These are phyloP conservation scores for Mucor plumbeus DNA, from an alignment of 371 early-diverging fungal genomes.

Conservation along the genomic window DNA sequence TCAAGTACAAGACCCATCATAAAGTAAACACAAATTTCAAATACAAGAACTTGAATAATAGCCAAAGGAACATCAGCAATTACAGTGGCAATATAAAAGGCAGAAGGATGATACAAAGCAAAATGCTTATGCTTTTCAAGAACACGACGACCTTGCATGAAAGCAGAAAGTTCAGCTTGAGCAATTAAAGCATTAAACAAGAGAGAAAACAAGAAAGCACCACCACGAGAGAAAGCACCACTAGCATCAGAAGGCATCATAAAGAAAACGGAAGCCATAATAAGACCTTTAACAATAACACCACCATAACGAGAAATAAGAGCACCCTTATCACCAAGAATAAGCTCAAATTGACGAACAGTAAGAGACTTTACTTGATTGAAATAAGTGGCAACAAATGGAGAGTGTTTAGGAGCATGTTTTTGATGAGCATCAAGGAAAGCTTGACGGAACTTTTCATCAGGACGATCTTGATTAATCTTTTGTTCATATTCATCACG, in stretches of 20 bases:
- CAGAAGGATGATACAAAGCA: constrained; percentile 71
- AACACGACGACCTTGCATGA: constrained; percentile 67
- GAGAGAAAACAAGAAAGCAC: constrained; percentile 67
- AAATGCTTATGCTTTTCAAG: constrained; percentile 72
- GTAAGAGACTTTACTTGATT: constrained; percentile 69
- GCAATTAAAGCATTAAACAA: constrained; percentile 67
- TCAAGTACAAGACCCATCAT: constrained; percentile 59
- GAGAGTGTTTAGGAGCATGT: constrained; percentile 56
- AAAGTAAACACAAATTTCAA: constrained; percentile 61
- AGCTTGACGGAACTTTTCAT: constrained; percentile 59
- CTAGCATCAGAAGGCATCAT: constrained; percentile 53
- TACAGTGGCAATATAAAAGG: constrained; percentile 66
- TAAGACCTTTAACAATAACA: constrained; percentile 67
- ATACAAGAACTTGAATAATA: constrained; percentile 44
- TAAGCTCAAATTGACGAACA: constrained; percentile 67
- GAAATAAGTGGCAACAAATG: constrained; percentile 67
- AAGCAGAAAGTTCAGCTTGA: constrained; percentile 61
- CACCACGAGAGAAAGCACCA: constrained; percentile 80
- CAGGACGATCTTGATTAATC: constrained; percentile 45
- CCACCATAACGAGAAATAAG: constrained; percentile 66
- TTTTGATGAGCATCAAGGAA: constrained; percentile 62
- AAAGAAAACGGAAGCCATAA: constrained; percentile 74
- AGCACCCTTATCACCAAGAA: constrained; percentile 55
- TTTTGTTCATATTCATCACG: constrained; percentile 51
- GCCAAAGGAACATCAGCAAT: constrained; percentile 53